Percentiles rank a stretch among this genome's conserved stretches.
Conservation (phyloP, 2,329 filamentous ascomycete species). For the Cytospora paraplurivora region DNA sequence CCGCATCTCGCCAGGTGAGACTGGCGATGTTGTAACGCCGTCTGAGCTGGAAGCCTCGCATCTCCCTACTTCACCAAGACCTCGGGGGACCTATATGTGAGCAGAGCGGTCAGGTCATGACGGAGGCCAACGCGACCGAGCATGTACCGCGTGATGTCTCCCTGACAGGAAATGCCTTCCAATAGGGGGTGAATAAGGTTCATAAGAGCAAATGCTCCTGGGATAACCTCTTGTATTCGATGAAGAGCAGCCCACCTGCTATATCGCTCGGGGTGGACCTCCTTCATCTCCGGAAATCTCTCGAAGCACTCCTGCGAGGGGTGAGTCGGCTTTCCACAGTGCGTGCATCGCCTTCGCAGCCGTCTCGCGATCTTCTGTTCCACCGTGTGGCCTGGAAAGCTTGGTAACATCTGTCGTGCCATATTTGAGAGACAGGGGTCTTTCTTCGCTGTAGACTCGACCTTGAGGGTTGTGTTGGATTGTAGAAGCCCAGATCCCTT, state of each 20-base stretch:
- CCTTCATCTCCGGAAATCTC: slow-evolving; percentile 11
- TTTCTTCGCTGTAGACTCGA: neutral
- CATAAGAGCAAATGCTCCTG: slow-evolving; percentile 1
- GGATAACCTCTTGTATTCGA: neutral
- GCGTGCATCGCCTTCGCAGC: neutral
- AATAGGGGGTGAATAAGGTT: slow-evolving; percentile 6
- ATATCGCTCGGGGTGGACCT: slow-evolving; percentile 2
- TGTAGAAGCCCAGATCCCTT: neutral
- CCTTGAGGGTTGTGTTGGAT: neutral
- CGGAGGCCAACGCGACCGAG: slow-evolving; percentile 3
- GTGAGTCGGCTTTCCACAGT: slow-evolving; percentile 4
- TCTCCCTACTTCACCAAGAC: neutral
- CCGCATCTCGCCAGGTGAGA: neutral
- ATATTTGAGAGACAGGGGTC: neutral
- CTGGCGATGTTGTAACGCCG: neutral
- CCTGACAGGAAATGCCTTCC: neutral
- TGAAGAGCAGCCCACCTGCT: neutral
- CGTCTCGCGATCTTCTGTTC: neutral
- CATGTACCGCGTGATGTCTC: slow-evolving; percentile 6
- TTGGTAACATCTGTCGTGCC: neutral
- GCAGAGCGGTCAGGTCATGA: slow-evolving; percentile 1
- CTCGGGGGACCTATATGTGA: neutral
- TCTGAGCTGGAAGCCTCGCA: neutral
- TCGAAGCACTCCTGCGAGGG: slow-evolving; percentile 6
- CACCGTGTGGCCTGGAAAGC: neutral